Conservation (phyloP, 2,329 filamentous ascomycete species). For the Leptodontidium sp. region DNA sequence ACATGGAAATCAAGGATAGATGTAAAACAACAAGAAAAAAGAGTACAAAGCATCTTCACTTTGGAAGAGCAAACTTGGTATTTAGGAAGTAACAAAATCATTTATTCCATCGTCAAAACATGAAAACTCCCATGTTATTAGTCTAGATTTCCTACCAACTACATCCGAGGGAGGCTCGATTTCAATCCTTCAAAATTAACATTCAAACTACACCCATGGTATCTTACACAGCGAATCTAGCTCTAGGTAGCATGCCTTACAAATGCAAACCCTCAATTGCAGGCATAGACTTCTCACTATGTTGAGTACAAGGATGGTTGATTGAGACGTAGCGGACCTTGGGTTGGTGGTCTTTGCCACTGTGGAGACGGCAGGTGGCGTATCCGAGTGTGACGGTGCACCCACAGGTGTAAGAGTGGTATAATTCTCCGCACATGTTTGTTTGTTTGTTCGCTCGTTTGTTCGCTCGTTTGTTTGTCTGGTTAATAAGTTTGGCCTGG, state of each 20-base stretch:
- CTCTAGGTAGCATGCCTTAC: neutral
- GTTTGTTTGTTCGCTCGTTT: neutral
- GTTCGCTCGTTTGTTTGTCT: neutral
- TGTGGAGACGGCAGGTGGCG: neutral
- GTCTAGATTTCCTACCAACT: too few species aligned
- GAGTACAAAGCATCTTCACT: too few species aligned
- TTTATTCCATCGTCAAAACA: too few species aligned
- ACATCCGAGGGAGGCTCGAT: too few species aligned
- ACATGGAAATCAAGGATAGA: too few species aligned
- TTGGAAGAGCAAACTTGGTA: too few species aligned
- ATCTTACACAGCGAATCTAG: neutral
- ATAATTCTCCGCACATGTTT: conserved; percentile 3
- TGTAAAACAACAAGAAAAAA: too few species aligned
- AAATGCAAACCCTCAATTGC: neutral
- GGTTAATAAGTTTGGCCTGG: neutral
- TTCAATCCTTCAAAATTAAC: too few species aligned
- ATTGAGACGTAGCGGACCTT: neutral
- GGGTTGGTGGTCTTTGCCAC: neutral
- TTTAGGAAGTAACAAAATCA: too few species aligned
- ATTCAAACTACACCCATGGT: too few species aligned
- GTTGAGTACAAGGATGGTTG: neutral
- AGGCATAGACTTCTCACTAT: neutral
- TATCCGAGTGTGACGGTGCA: neutral
- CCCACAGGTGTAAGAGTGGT: conserved; percentile 3
- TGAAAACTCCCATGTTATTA: too few species aligned